phyloP scores from a whole-genome alignment of 192 early-diverging fungal species.

The Allomyces macrogynus region DNA sequence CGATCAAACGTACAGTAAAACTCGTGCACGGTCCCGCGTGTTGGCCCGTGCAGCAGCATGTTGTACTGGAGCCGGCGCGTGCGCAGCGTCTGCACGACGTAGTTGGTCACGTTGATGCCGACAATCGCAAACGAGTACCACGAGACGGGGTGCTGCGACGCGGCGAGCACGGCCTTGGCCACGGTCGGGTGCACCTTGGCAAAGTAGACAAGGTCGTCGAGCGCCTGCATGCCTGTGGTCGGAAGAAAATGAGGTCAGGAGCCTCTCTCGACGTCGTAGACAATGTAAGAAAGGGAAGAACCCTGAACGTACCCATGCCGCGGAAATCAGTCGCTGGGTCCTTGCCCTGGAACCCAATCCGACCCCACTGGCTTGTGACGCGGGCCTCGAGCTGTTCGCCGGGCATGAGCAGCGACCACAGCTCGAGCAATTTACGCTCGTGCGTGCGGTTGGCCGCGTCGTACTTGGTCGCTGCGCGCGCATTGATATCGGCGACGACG shows the following conservation, averaged over 20 bases:
- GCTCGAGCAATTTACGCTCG: conserved; percentile 35
- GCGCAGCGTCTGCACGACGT: conserved; percentile 32
- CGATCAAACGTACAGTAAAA: conserved; percentile 44
- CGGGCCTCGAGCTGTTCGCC: conserved; percentile 21
- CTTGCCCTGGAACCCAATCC: conserved; percentile 66
- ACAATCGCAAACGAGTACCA: conserved; percentile 69
- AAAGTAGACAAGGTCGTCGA: conserved; percentile 52
- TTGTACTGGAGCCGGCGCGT: conserved; percentile 42
- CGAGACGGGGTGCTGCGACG: conserved; percentile 34
- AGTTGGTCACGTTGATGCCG: conserved; percentile 57
- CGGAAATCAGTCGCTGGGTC: conserved; percentile 73
- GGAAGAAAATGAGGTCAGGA: conserved; percentile 1
- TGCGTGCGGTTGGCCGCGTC: conserved; percentile 33
- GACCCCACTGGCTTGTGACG: conserved; percentile 40
- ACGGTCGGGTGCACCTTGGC: conserved; percentile 30
- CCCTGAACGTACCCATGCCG: conserved; percentile 40
- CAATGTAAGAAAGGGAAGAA: not conserved
- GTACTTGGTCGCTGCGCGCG: conserved; percentile 34
- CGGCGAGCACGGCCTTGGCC: conserved; percentile 27
- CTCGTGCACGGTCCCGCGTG: conserved; percentile 36
- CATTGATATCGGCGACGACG: conserved; percentile 34
- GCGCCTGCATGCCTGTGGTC: conserved; percentile 35
- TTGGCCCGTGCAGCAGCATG: conserved; percentile 34
- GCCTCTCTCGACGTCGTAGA: not conserved
- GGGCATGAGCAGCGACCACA: conserved; percentile 43